Conservation (phyloP, 352 stramenopile genomes). For the Pythium vanterpoolii region DNA sequence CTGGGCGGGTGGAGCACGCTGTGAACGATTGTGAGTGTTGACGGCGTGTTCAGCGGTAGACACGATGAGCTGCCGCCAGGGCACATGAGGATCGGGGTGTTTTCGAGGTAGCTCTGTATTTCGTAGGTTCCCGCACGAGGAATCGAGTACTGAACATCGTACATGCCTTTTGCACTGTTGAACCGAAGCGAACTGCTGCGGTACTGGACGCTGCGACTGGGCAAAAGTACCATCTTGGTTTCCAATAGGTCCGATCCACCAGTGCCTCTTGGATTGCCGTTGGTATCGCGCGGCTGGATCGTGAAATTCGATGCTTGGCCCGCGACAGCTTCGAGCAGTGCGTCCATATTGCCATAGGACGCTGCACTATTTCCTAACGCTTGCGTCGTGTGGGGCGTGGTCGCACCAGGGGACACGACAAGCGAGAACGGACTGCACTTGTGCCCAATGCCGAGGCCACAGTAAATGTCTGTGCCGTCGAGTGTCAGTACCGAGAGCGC, state of each 20-base stretch:
- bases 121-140: constrained; percentile 86
- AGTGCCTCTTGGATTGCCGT: constrained; percentile 74
- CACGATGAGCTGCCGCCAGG: constrained; percentile 42
- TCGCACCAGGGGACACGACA: constrained; percentile 82
- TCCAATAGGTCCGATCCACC: constrained; percentile 70
- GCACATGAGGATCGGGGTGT: constrained; percentile 90
- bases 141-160: constrained; percentile 93
- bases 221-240: constrained; percentile 78
- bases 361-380: constrained; percentile 62
- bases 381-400: constrained; percentile 87
- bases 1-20: constrained; percentile 80
- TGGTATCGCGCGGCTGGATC: constrained; percentile 95
- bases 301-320: constrained; percentile 92
- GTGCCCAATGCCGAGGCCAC: constrained; percentile 80
- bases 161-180: constrained; percentile 59
- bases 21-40: constrained; percentile 88
- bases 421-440: constrained; percentile 96
- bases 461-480: constrained; percentile 94
- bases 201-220: constrained; percentile 66
- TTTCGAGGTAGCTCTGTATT: constrained; percentile 74
- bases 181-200: constrained; percentile 66
- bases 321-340: constrained; percentile 88
- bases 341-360: constrained; percentile 75
- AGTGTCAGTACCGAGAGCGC: constrained; percentile 88
- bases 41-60: constrained; percentile 40